Base-by-base conservation (phyloP, 352 stramenopile species). In the Globisporangium middletonii region DNA sequence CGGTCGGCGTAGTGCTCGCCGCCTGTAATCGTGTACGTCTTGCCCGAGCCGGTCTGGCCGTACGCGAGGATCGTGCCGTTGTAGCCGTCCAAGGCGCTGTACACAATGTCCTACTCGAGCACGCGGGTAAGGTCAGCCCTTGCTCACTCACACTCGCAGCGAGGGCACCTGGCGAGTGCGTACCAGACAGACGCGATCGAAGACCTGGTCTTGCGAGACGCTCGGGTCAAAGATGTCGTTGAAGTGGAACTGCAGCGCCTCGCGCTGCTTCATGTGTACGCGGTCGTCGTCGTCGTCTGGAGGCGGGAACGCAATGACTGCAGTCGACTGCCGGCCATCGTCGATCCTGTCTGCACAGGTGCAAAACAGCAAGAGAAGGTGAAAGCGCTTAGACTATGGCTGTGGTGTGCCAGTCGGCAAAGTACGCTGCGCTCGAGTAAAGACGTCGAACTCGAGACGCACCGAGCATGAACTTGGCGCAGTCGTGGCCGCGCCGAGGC, bases 1-100 rank as follows among this genome's bases (percentile, higher is more conserved):
- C 95, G 75, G 62, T 99, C 91, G 5, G 89, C 85, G 67, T 98
- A 98, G 44, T 94, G 80, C 63, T 98, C 92, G 16, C 91, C 79
- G 30, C 82, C 82, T 0, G 79, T 90, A 56, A 90, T 90, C 12
- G 82, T 90, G 64, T 89, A 89, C 19, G 82, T 92, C 55, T 90
- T 90, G 7, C 80, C 80, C 0, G 74, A 86, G 0, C 80, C 80
- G 1, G 80, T 87, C 53, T 90, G 80, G 12, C 80, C 78, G 53
- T 90, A 90, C 15, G 77, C 77, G 0, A 90, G 62, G 48, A 89
- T 89, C 15, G 80, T 89, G 28, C 78, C 80, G 42, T 91, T 91
- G 60, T 86, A 91, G 16, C 80, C 80, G 27, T 87, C 73, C 19
- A 91, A 56, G 0, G 79, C 83, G 50, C 78, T 87, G 23, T 75